Evolutionary conservation across 176 grass and related monocot genomes (phyloP), one percentile per base, ranked within the genome.

Genomic region (Aegilops sharonensis): DNA sequence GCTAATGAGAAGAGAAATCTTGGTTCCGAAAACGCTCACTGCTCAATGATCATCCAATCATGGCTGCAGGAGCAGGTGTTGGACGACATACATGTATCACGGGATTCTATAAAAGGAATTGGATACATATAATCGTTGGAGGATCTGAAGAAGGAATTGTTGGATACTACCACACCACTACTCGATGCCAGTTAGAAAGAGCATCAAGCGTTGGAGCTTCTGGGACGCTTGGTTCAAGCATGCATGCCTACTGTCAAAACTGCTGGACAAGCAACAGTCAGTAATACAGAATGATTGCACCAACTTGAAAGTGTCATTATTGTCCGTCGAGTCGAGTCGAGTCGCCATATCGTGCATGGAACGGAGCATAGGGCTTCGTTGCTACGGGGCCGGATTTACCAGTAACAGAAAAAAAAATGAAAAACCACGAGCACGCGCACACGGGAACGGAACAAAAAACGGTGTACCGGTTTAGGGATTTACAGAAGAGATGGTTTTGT

Each of bases 401-500:
- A 32, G 32, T 34, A 34, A 34, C 4, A 57, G 47, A 75, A 27
- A 87, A 21, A 57, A 87, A 21, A 57, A 21, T 0, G 17, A 68
- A 75, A 78, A 70, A 76, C 37, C 65, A 84, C 39, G 42, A 83
- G 14, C 45, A 57, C 54, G 8, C 48, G 39, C 35, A 32, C 32
- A 32, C 32, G 32, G 43, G 11, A 12, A 50, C 14, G 52, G 52
- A 57, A 45, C 9, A 63, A 88, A 85, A 87, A 91, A 85, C 52
- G 50, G 74, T 85, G 68, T 52, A 47, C 7, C 37, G 70, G 37
- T 69, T 47, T 42, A 88, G 66, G 81, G 69, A 91, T 91, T 78
- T 91, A 91, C 89, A 91, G 25, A 67, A 64, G 75, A 14, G 85
- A 85, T n/a, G 31, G 18, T 3, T 57, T 8, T 85, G 85, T 88